Evolutionary conservation across 2,329 filamentous ascomycete genomes (phyloP), one percentile per base, ranked within the genome.

Genomic region (Neurospora crassa): DNA sequence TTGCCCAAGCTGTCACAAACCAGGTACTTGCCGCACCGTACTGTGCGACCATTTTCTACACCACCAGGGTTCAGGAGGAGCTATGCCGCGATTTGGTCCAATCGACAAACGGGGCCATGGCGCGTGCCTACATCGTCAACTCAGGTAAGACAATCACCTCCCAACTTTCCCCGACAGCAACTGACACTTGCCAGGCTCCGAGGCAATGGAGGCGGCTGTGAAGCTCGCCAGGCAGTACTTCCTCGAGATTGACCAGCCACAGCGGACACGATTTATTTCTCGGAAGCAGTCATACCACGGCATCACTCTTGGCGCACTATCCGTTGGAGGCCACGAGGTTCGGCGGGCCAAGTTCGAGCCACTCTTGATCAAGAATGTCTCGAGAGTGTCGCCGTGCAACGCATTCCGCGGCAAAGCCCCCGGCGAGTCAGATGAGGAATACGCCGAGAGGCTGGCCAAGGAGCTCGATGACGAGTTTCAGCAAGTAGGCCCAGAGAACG

Each of bases 241-340:
- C 73, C 81, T 89, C 11, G 88, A 90, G 75, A 83, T 87, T 45
- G 74, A 79, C 84, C 84, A 92, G 74, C 83, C 85, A 1, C 79
- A 84, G 47, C 84, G 91, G n/a, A 84, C 80, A 0, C 83, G 85
- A 12, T 92, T 93, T 79, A 92, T 94, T 75, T 85, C 89, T 4
- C 85, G 91, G 16, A 80, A 86, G 43, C 84, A 88, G 59, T 92
- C 90, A 5, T 94, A 92, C 75, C 92, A 94, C 74, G 92, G 91
- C 10, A 89, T 85, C 4, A 94, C 91, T 0, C 80, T 94, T 0
- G 91, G 91, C 0, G 84, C 91, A 1, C 83, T 94, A 70, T 86
- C 87, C 0, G 82, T 91, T 18, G 86, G 90, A 11, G 90, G 90
- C 11, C 88, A 93, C 77, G 79, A 84, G 4, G 82, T 82, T 5